Conservation (phyloP, 1,284 basidiomycete genomes). For the Sanguinoderma infundibulare region DNA sequence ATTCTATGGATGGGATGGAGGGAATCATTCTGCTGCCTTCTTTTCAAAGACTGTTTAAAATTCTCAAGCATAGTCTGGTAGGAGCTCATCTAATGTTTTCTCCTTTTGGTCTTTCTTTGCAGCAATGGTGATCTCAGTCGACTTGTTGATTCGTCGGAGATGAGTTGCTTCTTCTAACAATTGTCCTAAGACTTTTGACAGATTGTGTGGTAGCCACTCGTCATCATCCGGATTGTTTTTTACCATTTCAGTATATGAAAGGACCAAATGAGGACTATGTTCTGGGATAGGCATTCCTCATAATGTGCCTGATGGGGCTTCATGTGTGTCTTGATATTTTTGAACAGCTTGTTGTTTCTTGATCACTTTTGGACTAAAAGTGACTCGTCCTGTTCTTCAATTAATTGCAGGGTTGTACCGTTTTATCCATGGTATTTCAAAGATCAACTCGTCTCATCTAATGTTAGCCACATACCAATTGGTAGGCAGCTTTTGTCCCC, state of each 20-base stretch:
- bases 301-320: neutral
- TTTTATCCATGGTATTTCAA: neutral
- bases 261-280: no score
- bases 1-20: neutral
- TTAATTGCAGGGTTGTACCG: no score
- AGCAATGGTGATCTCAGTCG: neutral
- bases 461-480: neutral
- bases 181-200: no score
- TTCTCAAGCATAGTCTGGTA: neutral
- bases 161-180: no score
- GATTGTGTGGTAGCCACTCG: neutral
- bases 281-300: no score
- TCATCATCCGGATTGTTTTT: neutral
- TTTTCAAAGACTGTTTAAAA: neutral
- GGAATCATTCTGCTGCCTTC: conserved; percentile 1
- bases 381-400: no score
- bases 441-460: neutral
- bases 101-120: neutral
- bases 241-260: neutral
- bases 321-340: no score
- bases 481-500: neutral
- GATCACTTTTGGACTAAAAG: no score
- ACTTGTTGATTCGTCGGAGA: neutral
- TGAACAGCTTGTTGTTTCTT: no score
- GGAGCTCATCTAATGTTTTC: neutral